Conservation (phyloP, 1,139 yeast species). For the Arxiozyma bovina region DNA sequence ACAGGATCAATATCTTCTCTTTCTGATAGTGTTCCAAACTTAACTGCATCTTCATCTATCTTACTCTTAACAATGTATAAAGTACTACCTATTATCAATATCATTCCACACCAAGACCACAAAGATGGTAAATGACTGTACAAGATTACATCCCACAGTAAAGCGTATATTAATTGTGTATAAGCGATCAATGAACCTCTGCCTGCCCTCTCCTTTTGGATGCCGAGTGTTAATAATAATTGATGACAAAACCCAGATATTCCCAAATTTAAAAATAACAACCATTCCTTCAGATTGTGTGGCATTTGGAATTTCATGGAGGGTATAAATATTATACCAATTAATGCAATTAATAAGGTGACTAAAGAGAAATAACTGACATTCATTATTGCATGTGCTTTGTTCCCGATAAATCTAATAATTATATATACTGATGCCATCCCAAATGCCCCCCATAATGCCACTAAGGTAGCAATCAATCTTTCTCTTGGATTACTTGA, state of each 20-base stretch:
- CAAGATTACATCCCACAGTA: slow-evolving; percentile 61
- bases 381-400: slow-evolving; percentile 74
- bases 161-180: slow-evolving; percentile 68
- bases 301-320: slow-evolving; percentile 56
- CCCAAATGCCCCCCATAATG: slow-evolving; percentile 62
- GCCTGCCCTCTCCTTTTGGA: slow-evolving; percentile 65
- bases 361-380: slow-evolving; percentile 68
- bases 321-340: slow-evolving; percentile 48
- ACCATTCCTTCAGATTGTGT: slow-evolving; percentile 53
- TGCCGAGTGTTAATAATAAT: slow-evolving; percentile 68
- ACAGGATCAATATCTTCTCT: background rate
- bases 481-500: slow-evolving; percentile 28
- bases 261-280: slow-evolving; percentile 53
- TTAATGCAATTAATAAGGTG: slow-evolving; percentile 46
- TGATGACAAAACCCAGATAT: slow-evolving; percentile 77
- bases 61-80: slow-evolving; percentile 43
- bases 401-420: slow-evolving; percentile 63
- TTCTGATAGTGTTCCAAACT: background rate
- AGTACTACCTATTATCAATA: slow-evolving; percentile 60
- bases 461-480: slow-evolving; percentile 51
- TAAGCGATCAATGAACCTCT: slow-evolving; percentile 69
- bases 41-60: background rate
- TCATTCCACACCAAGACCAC: slow-evolving; percentile 60
- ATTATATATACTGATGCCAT: slow-evolving; percentile 64
- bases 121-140: slow-evolving; percentile 69